Percentiles rank a stretch among this genome's conserved stretches.
phyloP scores from a whole-genome alignment of 148 eudicot genomes.

The Rhododendron kiyosumense region DNA sequence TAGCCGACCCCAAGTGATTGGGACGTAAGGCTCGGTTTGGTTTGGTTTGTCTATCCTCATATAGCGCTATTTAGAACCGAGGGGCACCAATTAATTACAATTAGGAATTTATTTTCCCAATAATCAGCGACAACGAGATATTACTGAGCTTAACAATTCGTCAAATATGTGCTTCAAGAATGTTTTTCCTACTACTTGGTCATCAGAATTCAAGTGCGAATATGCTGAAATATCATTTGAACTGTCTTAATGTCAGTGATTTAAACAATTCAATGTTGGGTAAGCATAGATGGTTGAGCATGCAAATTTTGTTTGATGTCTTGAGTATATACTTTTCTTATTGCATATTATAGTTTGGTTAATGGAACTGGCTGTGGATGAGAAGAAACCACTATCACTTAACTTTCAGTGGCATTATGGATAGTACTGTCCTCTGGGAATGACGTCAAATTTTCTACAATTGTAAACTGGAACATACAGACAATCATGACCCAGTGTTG shows the following conservation, averaged over 20 bases:
- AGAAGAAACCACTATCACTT: neutral
- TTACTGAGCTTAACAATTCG: neutral
- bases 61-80: neutral
- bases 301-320: neutral
- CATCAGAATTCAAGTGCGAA: neutral
- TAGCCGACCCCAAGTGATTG: too few relatives aligned
- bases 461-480: neutral
- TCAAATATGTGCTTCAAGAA: neutral
- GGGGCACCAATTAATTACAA: neutral
- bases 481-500: neutral
- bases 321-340: neutral
- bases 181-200: neutral
- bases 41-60: neutral
- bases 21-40: too few relatives aligned
- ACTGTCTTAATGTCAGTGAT: neutral
- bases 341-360: neutral
- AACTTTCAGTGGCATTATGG: neutral
- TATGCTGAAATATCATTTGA: neutral
- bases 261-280: neutral
- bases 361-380: neutral
- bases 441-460: neutral
- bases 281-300: neutral
- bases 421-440: neutral
- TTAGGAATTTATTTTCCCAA: neutral
- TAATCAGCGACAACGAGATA: neutral